Base-by-base conservation (phyloP, 345 rosid species). In the Psidium friedrichsthalianum region DNA sequence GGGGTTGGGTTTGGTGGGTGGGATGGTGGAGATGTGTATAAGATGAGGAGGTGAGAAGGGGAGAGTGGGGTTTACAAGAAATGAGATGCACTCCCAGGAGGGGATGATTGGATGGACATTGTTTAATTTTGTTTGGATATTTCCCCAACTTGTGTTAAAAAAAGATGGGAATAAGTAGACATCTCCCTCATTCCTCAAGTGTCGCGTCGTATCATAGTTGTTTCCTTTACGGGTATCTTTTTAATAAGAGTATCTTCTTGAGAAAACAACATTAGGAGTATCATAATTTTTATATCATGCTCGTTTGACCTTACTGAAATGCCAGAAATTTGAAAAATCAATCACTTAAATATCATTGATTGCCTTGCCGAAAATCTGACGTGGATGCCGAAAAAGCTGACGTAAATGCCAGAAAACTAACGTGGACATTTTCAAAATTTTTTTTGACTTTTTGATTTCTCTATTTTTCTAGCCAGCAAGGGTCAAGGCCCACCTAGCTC, bases 21-120 rank as follows among this genome's bases (percentile, higher is more conserved):
- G 93, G 93, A 89, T 85, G 91, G 88, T 82, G 52, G 88, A 85
- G 87, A 87, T 74, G 89, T 85, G 83, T 88, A 86, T 82, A 87
- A 54, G 61, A 56, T 22, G 53, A 51, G 89, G 87, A 89, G 89
- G 93, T 22, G 54, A 51, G 89, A 86, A 89, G 89, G 93, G 92
- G 86, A 57, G 90, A 29, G 85, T 85, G 89, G 90, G 89, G 90
- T 87, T 90, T 90, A 2, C 47, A 32, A 32, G 78, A 69, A 32
- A 69, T 32, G 78, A 8, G 90, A 90, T 89, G 90, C 91, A 90
- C 90, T 88, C 87, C 87, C 91, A 87, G 86, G 85, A 85, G 85
- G 85, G 88, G 88, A 84, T 88, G 93, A 90, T 91, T 91, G 95
- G 94, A 89, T 89, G 84, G 90, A 89, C 86, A 80, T 89, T 74